Evolutionary conservation across 805 yeast species (phyloP), one percentile per base, ranked within the genome.

Genomic region (Myxozyma melibiosi): DNA sequence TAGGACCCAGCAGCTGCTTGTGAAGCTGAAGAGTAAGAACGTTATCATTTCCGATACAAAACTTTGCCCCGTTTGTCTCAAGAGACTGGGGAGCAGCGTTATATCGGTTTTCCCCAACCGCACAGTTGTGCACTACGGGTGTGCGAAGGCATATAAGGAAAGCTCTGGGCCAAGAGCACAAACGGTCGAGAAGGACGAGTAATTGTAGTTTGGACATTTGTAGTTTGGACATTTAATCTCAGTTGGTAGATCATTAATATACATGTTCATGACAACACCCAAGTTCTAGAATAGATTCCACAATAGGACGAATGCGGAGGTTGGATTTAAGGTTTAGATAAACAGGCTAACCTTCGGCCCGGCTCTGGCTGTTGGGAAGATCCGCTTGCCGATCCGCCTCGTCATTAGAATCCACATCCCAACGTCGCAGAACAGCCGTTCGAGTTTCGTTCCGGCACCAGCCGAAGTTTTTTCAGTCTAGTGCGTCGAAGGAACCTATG

Each of bases 11-110:
- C 78, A 76, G 64, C 71, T 68, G 45, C 71, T 79, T n/a, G 73
- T 77, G 59, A 68, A 68, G 24, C 66, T 69, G 39, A 76, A 69
- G 64, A 75, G 68, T 61, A 71, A 54, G 65, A 73, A 66, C 69
- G 72, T 72, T 1, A 68, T 62, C 45, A 53, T 82, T 22, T 71
- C 79, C 11, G 77, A 79, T 13, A 74, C 76, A 18, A 71, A 77
- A 34, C 69, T 68, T n/a, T 89, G 96, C 67, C 65, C 71, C 2
- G 76, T 82, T 16, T 89, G 96, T 70, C 71, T 74, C 22, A 84
- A 83, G 63, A 69, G 74, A 11, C 71, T 86, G 33, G 85, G 84
- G 2, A 76, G 76, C 59, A 77, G 81, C 45, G 81, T 85, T 1
- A 71, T 84, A 31, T 75, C 82, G 43, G 78, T 79, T 24, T 74